Evolutionary conservation across 306 rosid genomes (phyloP).

Genomic region (Begonia masoniana): DNA sequence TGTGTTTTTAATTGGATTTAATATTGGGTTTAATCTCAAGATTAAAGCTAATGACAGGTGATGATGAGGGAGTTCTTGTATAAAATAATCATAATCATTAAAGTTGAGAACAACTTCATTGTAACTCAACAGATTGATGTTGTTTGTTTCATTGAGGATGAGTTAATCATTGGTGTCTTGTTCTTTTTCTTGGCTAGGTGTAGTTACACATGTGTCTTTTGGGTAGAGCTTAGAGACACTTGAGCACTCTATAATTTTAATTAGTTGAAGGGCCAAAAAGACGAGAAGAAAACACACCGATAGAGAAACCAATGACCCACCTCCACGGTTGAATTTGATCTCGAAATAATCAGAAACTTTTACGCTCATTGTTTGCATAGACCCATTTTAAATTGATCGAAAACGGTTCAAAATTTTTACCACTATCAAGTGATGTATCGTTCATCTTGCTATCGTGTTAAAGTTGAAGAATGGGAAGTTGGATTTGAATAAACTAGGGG

Average conservation of each 20-base stretch:
- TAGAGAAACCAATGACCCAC: no score
- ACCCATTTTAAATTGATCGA: no score
- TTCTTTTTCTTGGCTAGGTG: slow-evolving; percentile 23
- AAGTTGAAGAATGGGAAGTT: no score
- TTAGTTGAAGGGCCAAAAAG: slow-evolving; percentile 1
- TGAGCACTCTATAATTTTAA: background rate
- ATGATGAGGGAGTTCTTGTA: background rate
- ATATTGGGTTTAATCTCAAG: background rate
- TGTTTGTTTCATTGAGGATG: slow-evolving; percentile 1
- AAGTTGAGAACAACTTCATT: slow-evolving; percentile 2
- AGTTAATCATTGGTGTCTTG: slow-evolving; percentile 38
- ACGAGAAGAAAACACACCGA: no score
- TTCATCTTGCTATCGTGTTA: no score
- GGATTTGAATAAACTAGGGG: background rate
- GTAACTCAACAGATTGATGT: background rate
- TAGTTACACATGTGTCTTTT: slow-evolving; percentile 31
- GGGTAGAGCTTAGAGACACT: slow-evolving; percentile 41
- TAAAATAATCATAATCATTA: background rate
- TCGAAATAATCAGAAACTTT: no score
- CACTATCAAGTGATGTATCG: no score
- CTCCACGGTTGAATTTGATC: no score
- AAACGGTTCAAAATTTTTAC: no score
- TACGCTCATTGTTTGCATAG: no score
- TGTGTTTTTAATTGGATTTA: background rate
- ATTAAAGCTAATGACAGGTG: background rate